Percentiles rank a stretch among this genome's conserved stretches.
Evolutionary conservation across 1,284 basidiomycete genomes (phyloP).

Genomic region (Cystobasidiaceae sp.): DNA sequence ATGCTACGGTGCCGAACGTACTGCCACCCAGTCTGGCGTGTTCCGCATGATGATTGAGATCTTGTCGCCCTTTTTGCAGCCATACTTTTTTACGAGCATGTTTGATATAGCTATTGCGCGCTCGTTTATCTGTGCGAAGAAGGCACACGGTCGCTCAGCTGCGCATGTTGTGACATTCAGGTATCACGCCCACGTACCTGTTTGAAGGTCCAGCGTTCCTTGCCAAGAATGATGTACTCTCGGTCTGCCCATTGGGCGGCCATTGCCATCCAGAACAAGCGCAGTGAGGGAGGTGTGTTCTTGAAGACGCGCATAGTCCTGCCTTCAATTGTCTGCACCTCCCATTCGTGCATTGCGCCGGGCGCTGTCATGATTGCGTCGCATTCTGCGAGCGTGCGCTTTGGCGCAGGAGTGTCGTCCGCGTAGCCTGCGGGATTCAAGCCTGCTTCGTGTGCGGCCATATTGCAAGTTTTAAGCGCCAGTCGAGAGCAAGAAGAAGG

Average conservation of each 20-base stretch:
- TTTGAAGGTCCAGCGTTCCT: conserved; percentile 53
- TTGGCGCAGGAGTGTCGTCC: conserved; percentile 42
- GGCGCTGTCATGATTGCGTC: conserved; percentile 53
- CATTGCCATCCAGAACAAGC: conserved; percentile 55
- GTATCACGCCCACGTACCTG: too few species aligned
- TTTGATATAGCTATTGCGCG: conserved; percentile 9
- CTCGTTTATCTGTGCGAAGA: not conserved
- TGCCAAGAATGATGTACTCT: conserved; percentile 56
- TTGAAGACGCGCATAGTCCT: conserved; percentile 57
- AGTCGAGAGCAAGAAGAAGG: too few species aligned
- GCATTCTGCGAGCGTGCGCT: conserved; percentile 52
- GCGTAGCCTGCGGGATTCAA: not conserved
- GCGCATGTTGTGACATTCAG: too few species aligned
- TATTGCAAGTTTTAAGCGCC: too few species aligned
- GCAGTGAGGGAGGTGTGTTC: conserved; percentile 54
- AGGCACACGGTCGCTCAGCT: not conserved
- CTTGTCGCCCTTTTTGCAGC: conserved; percentile 56
- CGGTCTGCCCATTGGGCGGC: conserved; percentile 49
- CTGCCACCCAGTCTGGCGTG: conserved; percentile 48
- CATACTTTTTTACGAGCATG: conserved; percentile 53
- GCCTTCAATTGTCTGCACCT: conserved; percentile 53
- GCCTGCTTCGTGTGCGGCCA: conserved; percentile 21
- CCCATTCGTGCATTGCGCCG: conserved; percentile 52
- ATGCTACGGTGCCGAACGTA: not conserved
- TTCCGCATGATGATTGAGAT: conserved; percentile 61